Base-by-base conservation (phyloP, 176 grass and related monocot species). In the Poa annua region DNA sequence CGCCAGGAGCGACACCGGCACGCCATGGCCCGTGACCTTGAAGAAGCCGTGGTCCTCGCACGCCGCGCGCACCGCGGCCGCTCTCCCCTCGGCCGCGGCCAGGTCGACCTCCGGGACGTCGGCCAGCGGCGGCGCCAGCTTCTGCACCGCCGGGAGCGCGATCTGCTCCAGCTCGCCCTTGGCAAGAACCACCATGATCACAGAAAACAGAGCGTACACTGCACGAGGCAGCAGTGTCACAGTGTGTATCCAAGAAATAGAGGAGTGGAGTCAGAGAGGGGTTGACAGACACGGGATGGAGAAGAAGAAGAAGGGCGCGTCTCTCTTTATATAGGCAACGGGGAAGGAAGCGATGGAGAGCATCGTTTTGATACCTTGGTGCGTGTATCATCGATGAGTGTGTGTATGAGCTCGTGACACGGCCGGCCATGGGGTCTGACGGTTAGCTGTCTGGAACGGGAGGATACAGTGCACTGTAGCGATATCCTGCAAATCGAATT, bases 1-100 rank as follows among this genome's bases (percentile, higher is more conserved):
- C 38, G 83, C 81, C 77, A 97, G 89, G 62, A 97, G 83, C 69
- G 48, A 74, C 25, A 68, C n/a, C 36, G 90, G 75, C 60, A 97
- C 64, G 20, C 89, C 86, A 76, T 97, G 92, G 8, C 91, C 83
- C 66, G 84, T 94, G 29, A 97, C 92, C 92, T 97, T 97, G 88
- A 97, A 97, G 92, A 97, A 92, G 0, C 94, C 94, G 50, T 92
- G 69, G 10, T 87, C 90, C 84, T 97, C 84, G 80, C 88, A 93
- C 20, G 94, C 94, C 13, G 54, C 80, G 48, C 77, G 66, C 1
- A 68, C 83, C n/a, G 66, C 66, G 3, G 64, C 66, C 26, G 71
- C 73, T 25, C 79, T 74, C 20, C 60, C 74, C 2, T 35, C 66
- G 0, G 9, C 59, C 32, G 2, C 4, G 13, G 72, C 14, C 4